Base-by-base conservation (phyloP, 2,329 filamentous ascomycete species). In the Calonectria pseudoreteaudii region DNA sequence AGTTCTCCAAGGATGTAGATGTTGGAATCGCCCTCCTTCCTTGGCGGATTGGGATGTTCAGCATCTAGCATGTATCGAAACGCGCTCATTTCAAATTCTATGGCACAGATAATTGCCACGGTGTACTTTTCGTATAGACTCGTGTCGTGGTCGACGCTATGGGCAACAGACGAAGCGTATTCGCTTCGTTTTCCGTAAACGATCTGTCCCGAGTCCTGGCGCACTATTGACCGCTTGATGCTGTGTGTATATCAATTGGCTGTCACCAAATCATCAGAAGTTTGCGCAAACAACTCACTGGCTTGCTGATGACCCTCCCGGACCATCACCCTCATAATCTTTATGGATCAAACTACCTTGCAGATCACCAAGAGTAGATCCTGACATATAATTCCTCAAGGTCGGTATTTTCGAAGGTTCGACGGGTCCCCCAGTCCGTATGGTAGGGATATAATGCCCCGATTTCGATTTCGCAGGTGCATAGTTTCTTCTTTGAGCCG, bases 1-100 rank as follows among this genome's bases (percentile, higher is more conserved):
- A 82, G 66, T n/a, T 79, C 70, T 41, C 81, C 80, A 5, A 81
- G 65, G 56, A 79, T 71, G 68, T 83, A 82, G 18, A 70, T 66
- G 60, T 82, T 82, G 7, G 74, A 58, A 58, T 82, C 79, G 3
- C 77, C 76, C 11, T 60, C 47, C 62, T 71, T 70, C 0, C 28
- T 70, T 2, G 73, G 76, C 6, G 79, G 71, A 30, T 56, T 53
- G 26, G 65, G 50, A 49, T 82, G 79, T 64, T 83, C 79, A 20
- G 70, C 34, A 62, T 82, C 80, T 1, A 83, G 78, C 78, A 81
- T 81, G 67, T 75, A 78, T 23, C 79, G 75, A 52, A 81, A 73
- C 16, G 81, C 81, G 65, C 74, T 81, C 76, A 80, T 80, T 66
- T 82, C 79, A 50, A 81, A 78, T 18, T 75, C 68, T 18, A 79